Conservation (phyloP, 2,329 filamentous ascomycete species). For the Capronia epimyces region DNA sequence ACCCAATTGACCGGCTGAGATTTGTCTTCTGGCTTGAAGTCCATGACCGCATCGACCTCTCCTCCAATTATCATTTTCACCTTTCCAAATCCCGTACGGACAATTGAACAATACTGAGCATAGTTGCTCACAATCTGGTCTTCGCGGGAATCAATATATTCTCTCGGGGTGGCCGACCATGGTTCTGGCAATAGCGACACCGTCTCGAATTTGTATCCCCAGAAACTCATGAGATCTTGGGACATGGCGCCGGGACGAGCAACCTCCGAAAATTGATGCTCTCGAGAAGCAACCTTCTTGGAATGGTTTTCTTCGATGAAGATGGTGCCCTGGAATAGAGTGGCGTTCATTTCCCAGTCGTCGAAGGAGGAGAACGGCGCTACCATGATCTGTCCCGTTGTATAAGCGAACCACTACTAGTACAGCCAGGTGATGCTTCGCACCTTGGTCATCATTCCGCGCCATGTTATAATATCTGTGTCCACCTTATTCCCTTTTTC, state of each 20-base stretch:
- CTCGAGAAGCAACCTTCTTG: constrained; percentile 60
- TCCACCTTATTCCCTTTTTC: constrained; percentile 62
- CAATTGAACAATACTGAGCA: constrained; percentile 92
- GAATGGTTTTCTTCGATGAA: constrained; percentile 84
- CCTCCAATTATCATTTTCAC: constrained; percentile 74
- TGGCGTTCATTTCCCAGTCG: constrained; percentile 82
- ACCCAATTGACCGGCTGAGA: constrained; percentile 80
- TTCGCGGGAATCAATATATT: constrained; percentile 72
- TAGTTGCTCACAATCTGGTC: constrained; percentile 74
- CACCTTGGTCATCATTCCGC: constrained; percentile 98
- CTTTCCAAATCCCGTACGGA: constrained; percentile 77
- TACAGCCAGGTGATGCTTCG: constrained; percentile 12
- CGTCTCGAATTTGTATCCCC: constrained; percentile 98
- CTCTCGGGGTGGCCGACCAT: constrained; percentile 67
- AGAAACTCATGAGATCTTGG: constrained; percentile 82
- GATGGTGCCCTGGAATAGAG: constrained; percentile 67
- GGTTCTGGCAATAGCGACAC: constrained; percentile 68
- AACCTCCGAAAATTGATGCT: constrained; percentile 50
- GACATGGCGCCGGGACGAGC: constrained; percentile 53
- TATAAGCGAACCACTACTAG: constrained; percentile 12
- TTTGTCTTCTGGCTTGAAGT: constrained; percentile 63
- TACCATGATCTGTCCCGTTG: constrained; percentile 65
- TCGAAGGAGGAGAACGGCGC: constrained; percentile 76
- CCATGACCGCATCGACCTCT: constrained; percentile 94
- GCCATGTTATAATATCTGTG: constrained; percentile 82